Base-by-base conservation (phyloP, 164 flowering plant genomes). In the Liquidambar formosana region DNA sequence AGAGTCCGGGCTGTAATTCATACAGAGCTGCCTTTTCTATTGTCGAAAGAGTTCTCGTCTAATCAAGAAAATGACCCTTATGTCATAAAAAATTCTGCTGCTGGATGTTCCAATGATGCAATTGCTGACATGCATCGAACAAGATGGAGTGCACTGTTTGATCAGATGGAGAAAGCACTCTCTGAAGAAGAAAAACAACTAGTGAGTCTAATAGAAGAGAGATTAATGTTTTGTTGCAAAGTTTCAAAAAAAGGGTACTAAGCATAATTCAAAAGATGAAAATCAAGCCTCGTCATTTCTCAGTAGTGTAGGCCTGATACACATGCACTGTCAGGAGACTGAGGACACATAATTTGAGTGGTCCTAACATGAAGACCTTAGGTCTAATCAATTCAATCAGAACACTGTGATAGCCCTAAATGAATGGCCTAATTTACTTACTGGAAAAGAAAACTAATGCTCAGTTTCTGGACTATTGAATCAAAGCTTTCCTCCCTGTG, bases 141-240 rank as follows among this genome's bases (percentile, higher is more conserved):
- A 56, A 82, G 82, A 62, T 96, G 98, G 97, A 82, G 45, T 43
- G 28, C 72, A 10, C 71, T 92, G 74, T 96, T 96, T 74, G 81
- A 70, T 80, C 94, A 88, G 76, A 90, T 93, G 98, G 94, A 89
- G 41, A 83, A 75, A 45, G 68, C 88, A n/a, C 96, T 96, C 45
- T 41, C 76, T 46, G 97, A 92, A 71, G 99, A 96, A 81, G 95
- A 86, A 77, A 82, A 74, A 67, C 83, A 86, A 63, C 80, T 44
- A 22, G 59, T 53, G 0, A 38, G 59, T 54, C 41, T 63, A 33
- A 15, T 5, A 21, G 10, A 59, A 57, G 2, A 23, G 41, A 27
- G 10, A 65, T 12, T 26, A 56, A 2, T 14, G 12, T 19, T 33
- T 38, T 28, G 49, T 13, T 41, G 41, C 11, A 26, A 5, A 12